A percentile compares a stretch with the other conserved stretches of the same genome.
Evolutionary conservation across 2,329 filamentous ascomycete genomes (phyloP).

Genomic region (Monilinia aucupariae): DNA sequence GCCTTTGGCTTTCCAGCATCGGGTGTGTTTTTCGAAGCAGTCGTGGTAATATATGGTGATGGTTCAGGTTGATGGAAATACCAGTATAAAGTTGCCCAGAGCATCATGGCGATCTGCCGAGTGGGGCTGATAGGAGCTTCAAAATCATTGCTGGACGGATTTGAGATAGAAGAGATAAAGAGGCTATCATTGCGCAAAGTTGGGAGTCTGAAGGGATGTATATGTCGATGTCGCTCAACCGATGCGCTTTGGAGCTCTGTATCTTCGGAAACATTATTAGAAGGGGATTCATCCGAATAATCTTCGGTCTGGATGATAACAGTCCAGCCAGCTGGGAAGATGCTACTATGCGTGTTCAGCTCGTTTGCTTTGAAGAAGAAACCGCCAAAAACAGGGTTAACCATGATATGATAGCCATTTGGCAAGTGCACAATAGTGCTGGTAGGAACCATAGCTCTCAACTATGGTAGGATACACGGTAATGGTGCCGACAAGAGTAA

Average conservation of each 20-base stretch:
- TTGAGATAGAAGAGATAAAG: slow-evolving; percentile 88
- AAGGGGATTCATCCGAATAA: slow-evolving; percentile 31
- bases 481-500: not conserved
- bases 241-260: slow-evolving; percentile 32
- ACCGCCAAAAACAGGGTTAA: slow-evolving; percentile 85
- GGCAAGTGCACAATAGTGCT: slow-evolving; percentile 60
- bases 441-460: slow-evolving; percentile 26
- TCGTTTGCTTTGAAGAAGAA: slow-evolving; percentile 83
- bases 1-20: slow-evolving; percentile 67
- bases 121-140: slow-evolving; percentile 75
- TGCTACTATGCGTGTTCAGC: slow-evolving; percentile 59
- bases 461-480: not conserved
- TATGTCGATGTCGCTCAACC: slow-evolving; percentile 37
- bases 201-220: slow-evolving; percentile 65
- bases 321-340: slow-evolving; percentile 84
- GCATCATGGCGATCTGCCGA: slow-evolving; percentile 90
- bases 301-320: slow-evolving; percentile 72
- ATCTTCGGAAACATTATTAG: slow-evolving; percentile 27
- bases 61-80: slow-evolving; percentile 90
- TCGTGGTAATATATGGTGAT: slow-evolving; percentile 54
- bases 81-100: slow-evolving; percentile 93
- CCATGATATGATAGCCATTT: slow-evolving; percentile 78
- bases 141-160: slow-evolving; percentile 73
- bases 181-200: slow-evolving; percentile 75
- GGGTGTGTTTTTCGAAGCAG: slow-evolving; percentile 60